Evolutionary conservation across 768 basidiomycete genomes (phyloP), one percentile per base, ranked within the genome.

Genomic region (Lactifluus subvellereus): DNA sequence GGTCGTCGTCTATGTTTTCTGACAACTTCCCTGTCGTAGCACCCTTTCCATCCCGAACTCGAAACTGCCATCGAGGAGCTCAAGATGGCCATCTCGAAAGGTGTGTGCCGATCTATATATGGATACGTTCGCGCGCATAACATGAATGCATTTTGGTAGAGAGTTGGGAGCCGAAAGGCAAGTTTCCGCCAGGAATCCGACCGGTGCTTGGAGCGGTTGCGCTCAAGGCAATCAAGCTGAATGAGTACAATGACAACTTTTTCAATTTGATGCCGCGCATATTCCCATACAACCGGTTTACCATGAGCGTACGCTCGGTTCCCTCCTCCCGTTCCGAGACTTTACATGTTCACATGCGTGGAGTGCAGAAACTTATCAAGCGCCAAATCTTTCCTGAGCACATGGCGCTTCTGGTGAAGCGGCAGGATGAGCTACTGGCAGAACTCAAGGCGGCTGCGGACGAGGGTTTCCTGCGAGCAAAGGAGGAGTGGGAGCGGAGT

Each of bases 281-380:
- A 43, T 94, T 98, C 69, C 93, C 94, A 0, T 98, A 98, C 71
- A 99, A 99, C 76, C 86, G 88, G 67, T 99, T 91, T 72, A 96
- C 92, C 0, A 94, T 98, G 87, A 89, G 82, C 55, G 88, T 90
- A 59, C 56, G 87, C 79, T 18, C 33, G n/a, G 4, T 43, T 49
- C 20, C 47, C 20, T 56, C 37, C 2, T 33, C 32, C 53, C 37
- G 0, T 55, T 42, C 30, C 45, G 13, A 9, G 45, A 40, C 30
- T 38, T 51, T 16, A 49, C 27, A 3, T 20, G 37, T 33, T 57
- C 37, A 59, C 33, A 43, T 54, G 51, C 27, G 30, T 48, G 9
- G 40, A 50, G 43, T 58, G 59, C 71, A 95, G 89, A 98, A 97
- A 86, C 82, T 98, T 51, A 89, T 94, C 73, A 94, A 94, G 72